Conservation (phyloP, 768 basidiomycete species). For the Kwoniella sp. region DNA sequence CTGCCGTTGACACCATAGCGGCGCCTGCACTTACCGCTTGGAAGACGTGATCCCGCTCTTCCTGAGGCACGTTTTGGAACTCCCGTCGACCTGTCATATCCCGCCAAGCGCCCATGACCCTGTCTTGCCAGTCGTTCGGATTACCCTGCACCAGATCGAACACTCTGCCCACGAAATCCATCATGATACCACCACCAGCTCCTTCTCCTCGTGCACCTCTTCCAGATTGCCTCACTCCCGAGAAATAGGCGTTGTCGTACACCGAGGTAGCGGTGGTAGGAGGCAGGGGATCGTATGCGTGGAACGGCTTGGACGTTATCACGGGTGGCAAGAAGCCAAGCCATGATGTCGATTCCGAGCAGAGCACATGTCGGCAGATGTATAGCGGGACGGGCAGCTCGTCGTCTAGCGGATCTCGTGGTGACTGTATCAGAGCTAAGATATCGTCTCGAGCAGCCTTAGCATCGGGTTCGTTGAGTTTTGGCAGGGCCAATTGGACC, state of each 20-base stretch:
- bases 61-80: conserved; percentile 28
- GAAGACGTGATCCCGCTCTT: conserved; percentile 38
- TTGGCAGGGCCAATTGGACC: conserved; percentile 59
- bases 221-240: conserved; percentile 16
- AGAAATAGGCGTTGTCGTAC: conserved; percentile 78
- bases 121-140: conserved; percentile 31
- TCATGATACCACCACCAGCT: conserved; percentile 26
- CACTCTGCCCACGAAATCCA: conserved; percentile 32
- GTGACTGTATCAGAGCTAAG: conserved; percentile 23
- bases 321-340: conserved; percentile 72
- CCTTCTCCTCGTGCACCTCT: conserved; percentile 21
- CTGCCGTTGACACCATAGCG: not conserved
- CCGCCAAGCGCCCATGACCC: conserved; percentile 23
- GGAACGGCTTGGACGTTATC: conserved; percentile 62
- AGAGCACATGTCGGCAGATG: conserved; percentile 68
- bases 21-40: conserved; percentile 33
- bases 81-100: conserved; percentile 25
- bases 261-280: conserved; percentile 64
- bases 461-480: conserved; percentile 39
- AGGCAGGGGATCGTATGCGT: conserved; percentile 85
- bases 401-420: conserved; percentile 44
- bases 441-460: conserved; percentile 49
- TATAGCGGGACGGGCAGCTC: conserved; percentile 30
- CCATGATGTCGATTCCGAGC: conserved; percentile 64
- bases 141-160: conserved; percentile 31